Base-by-base conservation (phyloP, 306 rosid genomes). In the Boehmeria nivea region DNA sequence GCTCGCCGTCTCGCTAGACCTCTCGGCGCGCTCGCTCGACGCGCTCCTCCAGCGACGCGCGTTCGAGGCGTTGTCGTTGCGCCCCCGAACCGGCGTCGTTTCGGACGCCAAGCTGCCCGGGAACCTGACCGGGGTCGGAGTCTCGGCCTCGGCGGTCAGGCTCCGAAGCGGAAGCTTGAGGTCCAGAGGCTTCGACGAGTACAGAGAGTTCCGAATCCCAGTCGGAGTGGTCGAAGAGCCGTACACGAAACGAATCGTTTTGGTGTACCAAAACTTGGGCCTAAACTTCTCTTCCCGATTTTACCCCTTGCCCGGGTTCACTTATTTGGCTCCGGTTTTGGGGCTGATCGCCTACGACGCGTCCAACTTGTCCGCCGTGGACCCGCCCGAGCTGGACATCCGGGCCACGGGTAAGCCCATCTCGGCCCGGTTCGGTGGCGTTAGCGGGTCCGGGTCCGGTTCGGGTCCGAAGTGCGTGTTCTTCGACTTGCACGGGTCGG, bases 121-220 rank as follows among this genome's bases (percentile, higher is more conserved):
- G 3, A 70, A 63, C 14, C 67, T 82, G 31, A 43, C 64, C 27
- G n/a, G n/a, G n/a, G n/a, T n/a, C n/a, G 89, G 89, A 17, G 25
- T 82, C 33, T 25, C 18, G 19, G 62, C 51, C 34, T 61, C 83
- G 17, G 74, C 76, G 23, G 9, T 78, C 59, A 82, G 80, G 78
- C 72, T 76, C 10, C 63, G 60, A 23, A 78, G 83, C 63, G 73
- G 65, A 4, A 82, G 80, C 62, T 50, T 82, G 65, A 60, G 56
- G 21, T 31, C 14, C 16, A 70, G 73, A 71, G 81, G 85, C 0
- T 52, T 82, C 17, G 37, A 33, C 0, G 60, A 45, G 5, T 82
- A 60, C 67, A 65, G 71, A 39, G 89, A 73, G 65, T 82, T 82
- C 40, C 74, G 70, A 69, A 82, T 82, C 68, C 85, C 89, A 34